Conservation (phyloP, 2,329 filamentous ascomycete species). For the Colletotrichum sp. region DNA sequence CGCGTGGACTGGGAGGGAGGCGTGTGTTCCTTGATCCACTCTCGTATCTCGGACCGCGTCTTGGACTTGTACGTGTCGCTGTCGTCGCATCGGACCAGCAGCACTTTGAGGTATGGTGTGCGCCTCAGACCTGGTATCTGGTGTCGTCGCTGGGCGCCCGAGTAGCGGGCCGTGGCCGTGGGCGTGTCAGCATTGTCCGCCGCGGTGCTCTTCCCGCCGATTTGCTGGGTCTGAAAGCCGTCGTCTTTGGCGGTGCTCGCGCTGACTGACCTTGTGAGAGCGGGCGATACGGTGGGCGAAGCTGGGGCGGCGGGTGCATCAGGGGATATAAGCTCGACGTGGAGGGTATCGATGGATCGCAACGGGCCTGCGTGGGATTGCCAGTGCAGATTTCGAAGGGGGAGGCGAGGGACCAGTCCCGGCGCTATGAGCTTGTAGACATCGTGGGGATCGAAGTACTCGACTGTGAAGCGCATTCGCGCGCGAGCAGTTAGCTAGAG, state of each 20-base stretch:
- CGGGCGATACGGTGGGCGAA: conserved; percentile 29
- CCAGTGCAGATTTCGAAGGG: conserved; percentile 93
- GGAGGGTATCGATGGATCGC: conserved; percentile 90
- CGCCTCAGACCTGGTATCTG: conserved; percentile 93
- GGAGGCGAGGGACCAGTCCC: conserved; percentile 78
- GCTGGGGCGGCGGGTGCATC: conserved; percentile 44
- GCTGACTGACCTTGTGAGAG: conserved; percentile 34
- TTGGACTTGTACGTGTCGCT: conserved; percentile 90
- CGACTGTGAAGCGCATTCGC: conserved; percentile 61
- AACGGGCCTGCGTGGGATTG: conserved; percentile 91
- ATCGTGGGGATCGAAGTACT: conserved; percentile 93
- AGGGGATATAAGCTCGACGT: conserved; percentile 82
- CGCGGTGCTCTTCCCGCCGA: conserved; percentile 44
- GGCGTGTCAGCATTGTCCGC: conserved; percentile 41
- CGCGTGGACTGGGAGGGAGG: conserved; percentile 62
- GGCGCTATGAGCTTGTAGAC: conserved; percentile 84
- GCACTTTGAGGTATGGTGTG: conserved; percentile 92
- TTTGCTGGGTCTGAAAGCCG: conserved; percentile 64
- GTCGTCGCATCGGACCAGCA: conserved; percentile 91
- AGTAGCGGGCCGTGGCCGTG: conserved; percentile 24
- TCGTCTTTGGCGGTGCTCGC: conserved; percentile 50
- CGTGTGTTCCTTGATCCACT: conserved; percentile 87
- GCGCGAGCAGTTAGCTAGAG: not conserved
- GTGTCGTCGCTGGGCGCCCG: conserved; percentile 72
- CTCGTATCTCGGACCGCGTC: conserved; percentile 78